These are phyloP conservation scores for Rutstroemia sydowiana DNA, from an alignment of 2,329 filamentous ascomycete species.

Conservation along the genomic window DNA sequence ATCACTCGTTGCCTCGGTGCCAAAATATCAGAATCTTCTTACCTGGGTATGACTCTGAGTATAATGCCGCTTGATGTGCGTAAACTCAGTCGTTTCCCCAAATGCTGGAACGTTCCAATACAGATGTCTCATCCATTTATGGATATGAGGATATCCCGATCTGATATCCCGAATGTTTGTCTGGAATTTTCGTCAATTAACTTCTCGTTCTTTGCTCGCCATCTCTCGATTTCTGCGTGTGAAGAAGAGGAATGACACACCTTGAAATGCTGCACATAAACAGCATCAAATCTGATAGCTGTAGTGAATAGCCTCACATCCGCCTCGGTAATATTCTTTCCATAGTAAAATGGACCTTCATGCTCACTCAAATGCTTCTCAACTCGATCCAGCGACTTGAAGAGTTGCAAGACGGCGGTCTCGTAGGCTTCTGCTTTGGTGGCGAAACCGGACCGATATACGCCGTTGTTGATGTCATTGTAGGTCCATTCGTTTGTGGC, in stretches of 20 bases:
- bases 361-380: slow-evolving; percentile 57
- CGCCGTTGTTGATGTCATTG: slow-evolving; percentile 62
- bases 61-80: slow-evolving; percentile 71
- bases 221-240: neutral
- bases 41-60: slow-evolving; percentile 67
- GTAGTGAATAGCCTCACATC: slow-evolving; percentile 67
- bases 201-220: neutral
- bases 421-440: slow-evolving; percentile 79
- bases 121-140: slow-evolving; percentile 57
- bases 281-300: slow-evolving; percentile 58
- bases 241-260: slow-evolving; percentile 50
- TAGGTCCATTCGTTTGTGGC: slow-evolving; percentile 76
- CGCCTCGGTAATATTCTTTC: slow-evolving; percentile 67
- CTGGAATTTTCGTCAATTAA: slow-evolving; percentile 22
- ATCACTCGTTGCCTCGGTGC: neutral
- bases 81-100: slow-evolving; percentile 32
- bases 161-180: slow-evolving; percentile 46
- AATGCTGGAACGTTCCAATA: slow-evolving; percentile 66
- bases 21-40: slow-evolving; percentile 11
- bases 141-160: slow-evolving; percentile 51
- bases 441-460: slow-evolving; percentile 75
- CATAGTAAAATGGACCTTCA: slow-evolving; percentile 66
- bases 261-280: slow-evolving; percentile 83
- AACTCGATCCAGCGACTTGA: slow-evolving; percentile 67
- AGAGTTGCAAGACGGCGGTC: slow-evolving; percentile 61